Conservation (phyloP, 306 rosid species). For the Echinosophora koreensis region DNA sequence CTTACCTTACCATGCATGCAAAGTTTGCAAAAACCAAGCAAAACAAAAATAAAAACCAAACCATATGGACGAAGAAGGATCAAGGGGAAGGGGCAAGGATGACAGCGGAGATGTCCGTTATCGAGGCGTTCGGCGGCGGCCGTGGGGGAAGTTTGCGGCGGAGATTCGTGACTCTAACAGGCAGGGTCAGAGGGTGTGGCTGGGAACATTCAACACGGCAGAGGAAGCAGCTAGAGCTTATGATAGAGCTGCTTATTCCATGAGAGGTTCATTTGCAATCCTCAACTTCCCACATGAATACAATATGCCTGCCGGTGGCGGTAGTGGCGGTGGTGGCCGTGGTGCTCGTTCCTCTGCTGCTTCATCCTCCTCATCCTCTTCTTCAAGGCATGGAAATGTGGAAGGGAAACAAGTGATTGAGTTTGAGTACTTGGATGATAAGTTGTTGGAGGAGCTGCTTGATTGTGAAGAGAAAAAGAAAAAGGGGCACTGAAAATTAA, state of each 20-base stretch:
- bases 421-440: slow-evolving; percentile 79
- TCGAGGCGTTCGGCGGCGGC: slow-evolving; percentile 81
- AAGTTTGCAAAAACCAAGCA: not conserved
- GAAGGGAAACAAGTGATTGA: slow-evolving; percentile 70
- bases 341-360: slow-evolving; percentile 46
- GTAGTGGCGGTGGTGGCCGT: slow-evolving; percentile 29
- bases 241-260: slow-evolving; percentile 82
- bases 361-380: slow-evolving; percentile 43
- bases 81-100: slow-evolving; percentile 46
- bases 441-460: slow-evolving; percentile 86
- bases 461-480: slow-evolving; percentile 62
- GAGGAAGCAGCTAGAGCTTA: slow-evolving; percentile 97
- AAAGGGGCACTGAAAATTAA: slow-evolving; percentile 34
- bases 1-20: slow-evolving; percentile 57
- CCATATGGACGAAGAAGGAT: slow-evolving; percentile 46
- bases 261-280: slow-evolving; percentile 88
- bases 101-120: slow-evolving; percentile 57
- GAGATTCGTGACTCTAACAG: slow-evolving; percentile 86
- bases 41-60: not conserved
- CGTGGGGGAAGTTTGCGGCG: slow-evolving; percentile 94
- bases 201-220: slow-evolving; percentile 88
- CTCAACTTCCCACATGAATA: slow-evolving; percentile 86
- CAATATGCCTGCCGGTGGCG: slow-evolving; percentile 36
- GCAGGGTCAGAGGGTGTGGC: slow-evolving; percentile 82
- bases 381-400: slow-evolving; percentile 45